Conservation (phyloP, 169 alveolate genomes). For the Perkinsus chesapeaki region DNA sequence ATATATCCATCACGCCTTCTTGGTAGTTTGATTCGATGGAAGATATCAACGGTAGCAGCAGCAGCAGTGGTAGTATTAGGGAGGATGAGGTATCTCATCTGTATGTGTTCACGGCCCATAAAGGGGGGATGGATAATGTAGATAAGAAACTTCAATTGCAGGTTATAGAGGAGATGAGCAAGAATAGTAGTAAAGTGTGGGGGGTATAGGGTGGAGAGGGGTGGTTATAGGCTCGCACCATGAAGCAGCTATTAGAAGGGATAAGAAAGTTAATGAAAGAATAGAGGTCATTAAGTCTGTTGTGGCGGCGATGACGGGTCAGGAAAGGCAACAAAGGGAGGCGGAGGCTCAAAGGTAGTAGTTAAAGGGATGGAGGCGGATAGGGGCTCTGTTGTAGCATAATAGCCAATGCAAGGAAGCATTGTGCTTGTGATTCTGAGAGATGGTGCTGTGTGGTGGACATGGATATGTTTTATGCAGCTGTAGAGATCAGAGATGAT, state of each 20-base stretch:
- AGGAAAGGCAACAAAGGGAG: neutral
- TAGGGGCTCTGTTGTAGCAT: neutral
- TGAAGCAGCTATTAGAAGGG: neutral
- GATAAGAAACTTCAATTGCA: neutral
- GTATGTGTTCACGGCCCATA: neutral
- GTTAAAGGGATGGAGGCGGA: neutral
- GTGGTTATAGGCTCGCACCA: neutral
- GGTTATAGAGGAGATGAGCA: neutral
- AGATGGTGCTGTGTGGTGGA: constrained; percentile 38
- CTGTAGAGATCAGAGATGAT: constrained; percentile 69
- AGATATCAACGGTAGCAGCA: neutral
- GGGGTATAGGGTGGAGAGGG: neutral
- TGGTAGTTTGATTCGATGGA: too few relatives aligned
- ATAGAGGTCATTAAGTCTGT: neutral
- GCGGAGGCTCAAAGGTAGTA: neutral
- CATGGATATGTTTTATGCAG: constrained; percentile 82
- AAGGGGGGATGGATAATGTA: neutral
- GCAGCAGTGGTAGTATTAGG: neutral
- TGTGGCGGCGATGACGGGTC: neutral
- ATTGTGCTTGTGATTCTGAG: neutral
- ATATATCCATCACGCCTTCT: too few relatives aligned
- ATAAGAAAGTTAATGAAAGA: neutral
- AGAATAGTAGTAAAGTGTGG: neutral
- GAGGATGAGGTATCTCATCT: neutral
- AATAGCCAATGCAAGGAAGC: neutral